A percentile compares a stretch with the other conserved stretches of the same genome.
These are phyloP conservation scores for Tricholoma sp. DNA, from an alignment of 768 basidiomycete genomes.

Conservation along the genomic window DNA sequence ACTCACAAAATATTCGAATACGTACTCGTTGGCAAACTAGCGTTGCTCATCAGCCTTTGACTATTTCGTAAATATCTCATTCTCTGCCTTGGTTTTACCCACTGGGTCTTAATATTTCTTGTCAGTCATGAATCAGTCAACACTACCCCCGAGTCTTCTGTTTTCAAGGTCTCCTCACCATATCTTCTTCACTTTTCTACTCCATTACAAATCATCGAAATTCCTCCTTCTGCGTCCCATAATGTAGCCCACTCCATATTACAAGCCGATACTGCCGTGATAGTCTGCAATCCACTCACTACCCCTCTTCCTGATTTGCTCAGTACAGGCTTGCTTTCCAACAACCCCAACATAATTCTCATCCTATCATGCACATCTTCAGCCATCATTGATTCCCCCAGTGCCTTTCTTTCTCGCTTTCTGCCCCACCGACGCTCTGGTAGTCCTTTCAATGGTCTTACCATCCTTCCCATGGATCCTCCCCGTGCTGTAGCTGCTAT, in stretches of 20 bases:
- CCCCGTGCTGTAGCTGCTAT: conserved; percentile 53
- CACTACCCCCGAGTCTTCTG: background rate
- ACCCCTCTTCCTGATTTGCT: conserved; percentile 40
- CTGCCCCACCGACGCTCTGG: conserved; percentile 16
- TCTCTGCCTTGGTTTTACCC: conserved; percentile 22
- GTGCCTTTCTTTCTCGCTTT: conserved; percentile 3
- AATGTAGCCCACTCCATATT: conserved; percentile 20
- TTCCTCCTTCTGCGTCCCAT: conserved; percentile 14
- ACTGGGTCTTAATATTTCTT: background rate
- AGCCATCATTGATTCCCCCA: conserved; percentile 8
- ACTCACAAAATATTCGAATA: conserved; percentile 35
- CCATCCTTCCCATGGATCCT: conserved; percentile 51
- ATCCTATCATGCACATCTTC: conserved; percentile 31
- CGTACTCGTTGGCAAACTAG: conserved; percentile 44
- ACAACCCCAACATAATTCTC: conserved; percentile 39
- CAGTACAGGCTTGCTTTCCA: conserved; percentile 24
- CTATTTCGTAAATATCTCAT: conserved; percentile 36
- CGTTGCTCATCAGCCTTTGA: conserved; percentile 21
- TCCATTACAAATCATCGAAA: conserved; percentile 45
- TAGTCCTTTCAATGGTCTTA: conserved; percentile 12
- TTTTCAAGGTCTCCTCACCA: conserved; percentile 30
- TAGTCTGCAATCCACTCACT: conserved; percentile 58
- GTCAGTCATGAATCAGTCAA: background rate
- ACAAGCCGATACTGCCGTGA: conserved; percentile 56
- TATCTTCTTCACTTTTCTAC: conserved; percentile 54